Evolutionary conservation across 2,329 filamentous ascomycete genomes (phyloP), one percentile per base, ranked within the genome.

Genomic region (Calonectria montana): DNA sequence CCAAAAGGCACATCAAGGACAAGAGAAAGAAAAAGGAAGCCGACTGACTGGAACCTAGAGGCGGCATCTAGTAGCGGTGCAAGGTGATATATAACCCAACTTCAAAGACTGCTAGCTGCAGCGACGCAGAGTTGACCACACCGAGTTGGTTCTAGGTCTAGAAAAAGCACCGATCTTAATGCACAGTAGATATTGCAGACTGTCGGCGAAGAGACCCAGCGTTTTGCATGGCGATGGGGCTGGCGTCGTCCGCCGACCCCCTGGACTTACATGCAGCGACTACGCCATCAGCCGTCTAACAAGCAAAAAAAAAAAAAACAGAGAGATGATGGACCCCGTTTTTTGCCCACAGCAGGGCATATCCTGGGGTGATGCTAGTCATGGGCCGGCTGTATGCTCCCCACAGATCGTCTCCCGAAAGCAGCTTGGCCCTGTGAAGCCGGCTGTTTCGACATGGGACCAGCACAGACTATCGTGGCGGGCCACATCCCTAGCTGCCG

Each of bases 401-500:
- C 63, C 67, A 53, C 61, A 67, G 47, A 70, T 69, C 47, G 45
- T 68, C 48, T 48, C 37, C 29, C 69, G 47, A 15, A 77, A 73
- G 48, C 18, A 55, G 74, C 63, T 71, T 76, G 50, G 75, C 65
- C 64, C 16, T 45, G 62, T 29, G 68, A 66, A 69, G 63, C 75
- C 74, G 62, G 55, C 65, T 74, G 75, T 76, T 77, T 77, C 75
- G 73, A 68, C 63, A 48, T 65, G 70, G 70, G 65, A 55, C 63
- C 37, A 63, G 23, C 53, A 61, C 27, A 39, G 55, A 70, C 53
- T 62, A 67, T 63, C 9, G 43, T 63, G 55, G 55, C 63, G 69
- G 55, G 63, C 55, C 53, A 70, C 16, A 25, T 57, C 45, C 69
- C 63, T 70, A 70, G 69, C 55, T 70, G 69, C 69, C 69, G 69